Percentiles rank a stretch among this genome's conserved stretches.
phyloP scores from a whole-genome alignment of 306 rosid species.

The Acacia acuminata region DNA sequence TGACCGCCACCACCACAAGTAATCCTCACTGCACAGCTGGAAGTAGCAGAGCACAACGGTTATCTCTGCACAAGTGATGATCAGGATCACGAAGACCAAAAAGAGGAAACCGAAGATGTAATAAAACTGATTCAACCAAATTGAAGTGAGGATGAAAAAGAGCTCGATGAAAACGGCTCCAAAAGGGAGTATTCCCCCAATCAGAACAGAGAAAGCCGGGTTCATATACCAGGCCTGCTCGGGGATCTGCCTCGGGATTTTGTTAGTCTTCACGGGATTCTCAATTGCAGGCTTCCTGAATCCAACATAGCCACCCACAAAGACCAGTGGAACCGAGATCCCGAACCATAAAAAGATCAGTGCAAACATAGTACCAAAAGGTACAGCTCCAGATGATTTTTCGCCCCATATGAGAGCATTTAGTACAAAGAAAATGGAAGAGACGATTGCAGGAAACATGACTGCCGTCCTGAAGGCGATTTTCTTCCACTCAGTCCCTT shows the following conservation, averaged over 20 bases:
- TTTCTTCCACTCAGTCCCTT: conserved; percentile 94
- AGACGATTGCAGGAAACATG: conserved; percentile 77
- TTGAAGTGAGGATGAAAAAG: conserved; percentile 95
- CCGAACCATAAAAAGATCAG: conserved; percentile 95
- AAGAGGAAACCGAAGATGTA: conserved; percentile 97
- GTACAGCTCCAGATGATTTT: conserved; percentile 98
- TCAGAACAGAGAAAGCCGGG: conserved; percentile 83
- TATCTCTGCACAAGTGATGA: conserved; percentile 91
- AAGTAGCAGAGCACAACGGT: conserved; percentile 95
- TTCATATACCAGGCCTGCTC: conserved; percentile 99
- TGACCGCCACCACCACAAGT: conserved; percentile 98
- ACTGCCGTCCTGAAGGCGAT: conserved; percentile 81
- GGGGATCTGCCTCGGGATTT: conserved; percentile 97
- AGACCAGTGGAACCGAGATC: conserved; percentile 93
- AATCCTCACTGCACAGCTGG: conserved; percentile 98
- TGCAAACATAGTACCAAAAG: conserved; percentile 98
- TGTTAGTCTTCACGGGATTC: conserved; percentile 96
- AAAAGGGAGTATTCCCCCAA: conserved; percentile 92
- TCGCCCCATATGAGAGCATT: conserved; percentile 93
- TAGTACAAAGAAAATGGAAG: conserved; percentile 71
- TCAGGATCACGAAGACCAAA: conserved; percentile 83
- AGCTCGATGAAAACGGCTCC: conserved; percentile 98
- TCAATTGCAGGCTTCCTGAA: conserved; percentile 92
- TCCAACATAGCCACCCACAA: conserved; percentile 91
- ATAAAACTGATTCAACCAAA: conserved; percentile 98